phyloP scores from a whole-genome alignment of 2,329 filamentous ascomycete genomes.

The Aspergillus uvarum region DNA sequence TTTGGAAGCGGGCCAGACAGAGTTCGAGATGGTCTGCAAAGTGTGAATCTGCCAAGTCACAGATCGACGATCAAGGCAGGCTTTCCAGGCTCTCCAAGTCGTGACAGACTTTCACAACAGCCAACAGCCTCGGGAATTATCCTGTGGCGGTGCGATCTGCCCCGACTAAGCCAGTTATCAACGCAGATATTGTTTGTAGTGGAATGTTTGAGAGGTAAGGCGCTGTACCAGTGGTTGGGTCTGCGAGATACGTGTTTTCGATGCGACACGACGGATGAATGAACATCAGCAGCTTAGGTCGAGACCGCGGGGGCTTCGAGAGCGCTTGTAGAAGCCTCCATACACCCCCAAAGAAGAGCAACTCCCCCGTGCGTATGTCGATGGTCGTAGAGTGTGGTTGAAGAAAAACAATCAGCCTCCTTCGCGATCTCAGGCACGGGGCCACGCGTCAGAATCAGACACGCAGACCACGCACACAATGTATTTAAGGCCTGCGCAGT shows the following conservation, averaged over 20 bases:
- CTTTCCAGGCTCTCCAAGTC: not conserved
- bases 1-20: not conserved
- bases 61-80: not conserved
- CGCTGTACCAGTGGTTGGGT: conserved; percentile 20
- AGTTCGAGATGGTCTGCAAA: not conserved
- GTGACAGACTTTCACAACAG: conserved; percentile 17
- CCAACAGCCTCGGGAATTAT: conserved; percentile 12
- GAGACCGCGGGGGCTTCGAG: conserved; percentile 19
- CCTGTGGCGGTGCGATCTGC: conserved; percentile 16
- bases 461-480: not conserved
- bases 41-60: not conserved
- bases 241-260: conserved; percentile 18
- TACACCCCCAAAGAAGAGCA: conserved; percentile 11
- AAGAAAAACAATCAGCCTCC: conserved; percentile 8
- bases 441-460: conserved; percentile 19
- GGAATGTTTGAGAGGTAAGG: conserved; percentile 31
- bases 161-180: conserved; percentile 15
- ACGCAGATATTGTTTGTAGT: conserved; percentile 15
- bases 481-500: conserved; percentile 6
- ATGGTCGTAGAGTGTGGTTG: not conserved
- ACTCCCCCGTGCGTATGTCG: not conserved
- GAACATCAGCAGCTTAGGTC: conserved; percentile 32
- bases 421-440: conserved; percentile 14
- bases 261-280: conserved; percentile 17
- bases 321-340: conserved; percentile 16